Conservation (phyloP, 306 rosid species). For the Canavalia ensiformis region DNA sequence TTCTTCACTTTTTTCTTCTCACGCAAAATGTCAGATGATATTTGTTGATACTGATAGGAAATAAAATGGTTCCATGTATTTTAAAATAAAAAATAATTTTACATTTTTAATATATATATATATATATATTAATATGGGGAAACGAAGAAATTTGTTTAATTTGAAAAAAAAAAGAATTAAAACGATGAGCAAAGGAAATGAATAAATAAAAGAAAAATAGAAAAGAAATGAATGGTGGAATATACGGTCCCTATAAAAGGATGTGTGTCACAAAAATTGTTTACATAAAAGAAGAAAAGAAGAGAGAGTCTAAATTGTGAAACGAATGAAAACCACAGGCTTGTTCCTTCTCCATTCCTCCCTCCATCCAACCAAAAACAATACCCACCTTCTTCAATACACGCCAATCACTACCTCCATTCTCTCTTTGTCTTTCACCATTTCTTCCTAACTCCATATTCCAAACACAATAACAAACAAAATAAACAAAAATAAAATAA, state of each 20-base stretch:
- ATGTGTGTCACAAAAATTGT: not conserved
- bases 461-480: no score
- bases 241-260: conserved; percentile 51
- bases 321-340: conserved; percentile 47
- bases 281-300: not conserved
- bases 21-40: not conserved
- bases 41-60: not conserved
- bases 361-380: conserved; percentile 20
- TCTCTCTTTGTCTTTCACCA: not conserved
- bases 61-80: not conserved
- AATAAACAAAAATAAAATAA: not conserved
- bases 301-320: not conserved
- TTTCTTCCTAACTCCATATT: not conserved
- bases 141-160: no score
- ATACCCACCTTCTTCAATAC: not conserved
- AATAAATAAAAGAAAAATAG: not conserved
- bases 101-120: no score
- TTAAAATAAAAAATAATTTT: not conserved
- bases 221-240: conserved; percentile 27
- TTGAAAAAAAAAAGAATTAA: not conserved
- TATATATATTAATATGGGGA: no score
- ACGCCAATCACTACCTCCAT: conserved; percentile 24
- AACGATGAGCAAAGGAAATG: no score
- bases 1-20: not conserved
- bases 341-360: not conserved